Percentiles rank a stretch among this genome's conserved stretches.
phyloP scores from a whole-genome alignment of 2,329 filamentous ascomycete genomes.

The Tolypocladium endophyticum region DNA sequence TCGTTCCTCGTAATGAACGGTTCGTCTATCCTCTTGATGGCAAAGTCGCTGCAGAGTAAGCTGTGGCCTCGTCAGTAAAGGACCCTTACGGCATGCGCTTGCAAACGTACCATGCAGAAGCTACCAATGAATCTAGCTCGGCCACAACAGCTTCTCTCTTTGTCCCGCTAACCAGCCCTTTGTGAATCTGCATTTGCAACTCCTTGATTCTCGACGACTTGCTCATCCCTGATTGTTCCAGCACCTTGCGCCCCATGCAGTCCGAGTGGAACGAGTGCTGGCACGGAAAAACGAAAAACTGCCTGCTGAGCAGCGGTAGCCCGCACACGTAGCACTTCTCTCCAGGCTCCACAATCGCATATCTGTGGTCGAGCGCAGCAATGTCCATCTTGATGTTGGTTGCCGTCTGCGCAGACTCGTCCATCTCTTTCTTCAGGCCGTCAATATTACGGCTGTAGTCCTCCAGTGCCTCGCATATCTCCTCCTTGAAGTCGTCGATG shows the following conservation, averaged over 20 bases:
- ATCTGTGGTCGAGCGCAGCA: conserved; percentile 71
- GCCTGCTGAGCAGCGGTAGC: conserved; percentile 73
- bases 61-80: conserved; percentile 31
- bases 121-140: conserved; percentile 87
- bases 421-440: conserved; percentile 83
- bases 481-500: conserved; percentile 98
- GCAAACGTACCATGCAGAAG: conserved; percentile 65
- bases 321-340: conserved; percentile 88
- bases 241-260: conserved; percentile 75
- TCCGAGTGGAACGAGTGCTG: conserved; percentile 97
- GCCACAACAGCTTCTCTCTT: conserved; percentile 74
- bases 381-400: conserved; percentile 88
- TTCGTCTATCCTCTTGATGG: conserved; percentile 88
- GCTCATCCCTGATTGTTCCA: conserved; percentile 68
- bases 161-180: conserved; percentile 57
- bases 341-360: conserved; percentile 92
- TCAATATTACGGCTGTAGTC: conserved; percentile 91
- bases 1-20: conserved; percentile 73
- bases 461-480: conserved; percentile 89
- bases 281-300: conserved; percentile 98
- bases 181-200: conserved; percentile 72
- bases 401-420: conserved; percentile 81
- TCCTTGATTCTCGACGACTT: conserved; percentile 75
- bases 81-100: not conserved
- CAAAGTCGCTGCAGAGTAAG: conserved; percentile 88